Evolutionary conservation across 768 basidiomycete genomes (phyloP).

Genomic region (Gyrodon lividus): DNA sequence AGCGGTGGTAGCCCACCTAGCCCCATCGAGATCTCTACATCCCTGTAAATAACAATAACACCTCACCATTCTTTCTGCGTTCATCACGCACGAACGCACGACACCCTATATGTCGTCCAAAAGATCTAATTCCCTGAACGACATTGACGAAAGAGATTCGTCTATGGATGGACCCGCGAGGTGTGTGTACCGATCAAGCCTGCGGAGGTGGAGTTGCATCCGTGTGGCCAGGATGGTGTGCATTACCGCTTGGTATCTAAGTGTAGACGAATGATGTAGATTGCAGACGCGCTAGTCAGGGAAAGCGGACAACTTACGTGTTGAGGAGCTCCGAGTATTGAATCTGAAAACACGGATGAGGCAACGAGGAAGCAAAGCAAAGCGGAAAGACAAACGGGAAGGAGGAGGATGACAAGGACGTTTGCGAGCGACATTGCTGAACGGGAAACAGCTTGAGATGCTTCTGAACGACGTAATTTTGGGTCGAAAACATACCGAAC

Average conservation of each 20-base stretch:
- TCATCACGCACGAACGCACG: not conserved
- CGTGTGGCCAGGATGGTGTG: slow-evolving; percentile 1
- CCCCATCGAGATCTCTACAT: too few species aligned
- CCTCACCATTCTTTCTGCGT: not conserved
- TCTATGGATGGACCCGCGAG: not conserved
- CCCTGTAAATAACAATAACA: too few species aligned
- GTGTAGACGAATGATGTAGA: too few species aligned
- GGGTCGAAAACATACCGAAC: not conserved
- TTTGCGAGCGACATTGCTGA: not conserved
- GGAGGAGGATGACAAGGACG: not conserved
- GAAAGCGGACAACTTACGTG: not conserved
- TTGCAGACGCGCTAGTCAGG: not conserved
- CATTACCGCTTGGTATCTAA: slow-evolving; percentile 2
- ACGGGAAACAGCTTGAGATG: not conserved
- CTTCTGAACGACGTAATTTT: not conserved
- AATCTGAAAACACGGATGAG: not conserved
- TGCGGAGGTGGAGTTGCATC: slow-evolving; percentile 3
- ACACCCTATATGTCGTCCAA: not conserved
- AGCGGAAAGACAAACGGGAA: not conserved
- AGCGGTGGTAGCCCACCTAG: too few species aligned
- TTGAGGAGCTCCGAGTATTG: not conserved
- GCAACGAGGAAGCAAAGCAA: not conserved
- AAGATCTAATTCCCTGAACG: not conserved
- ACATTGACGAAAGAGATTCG: not conserved
- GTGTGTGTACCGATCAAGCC: not conserved